Evolutionary conservation across 176 grass and related monocot species (phyloP).

Genomic region (Bromus sterilis): DNA sequence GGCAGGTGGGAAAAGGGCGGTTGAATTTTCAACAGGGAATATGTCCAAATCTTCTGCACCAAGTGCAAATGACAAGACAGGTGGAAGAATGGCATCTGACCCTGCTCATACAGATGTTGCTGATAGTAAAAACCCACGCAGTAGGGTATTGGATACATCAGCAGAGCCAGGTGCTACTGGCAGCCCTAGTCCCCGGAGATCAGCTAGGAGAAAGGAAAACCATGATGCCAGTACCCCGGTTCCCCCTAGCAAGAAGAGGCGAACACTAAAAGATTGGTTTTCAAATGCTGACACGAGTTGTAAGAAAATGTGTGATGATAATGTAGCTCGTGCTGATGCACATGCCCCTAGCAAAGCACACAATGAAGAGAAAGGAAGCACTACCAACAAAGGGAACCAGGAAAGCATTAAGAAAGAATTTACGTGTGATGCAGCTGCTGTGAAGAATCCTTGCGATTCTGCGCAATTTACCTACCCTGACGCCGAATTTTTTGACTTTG

Average conservation of each 20-base stretch:
- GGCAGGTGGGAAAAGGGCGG: not conserved
- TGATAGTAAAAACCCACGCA: not conserved
- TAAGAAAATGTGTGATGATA: constrained; percentile 13
- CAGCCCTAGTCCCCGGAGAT: constrained; percentile 37
- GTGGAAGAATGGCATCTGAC: constrained; percentile 10
- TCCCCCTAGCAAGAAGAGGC: constrained; percentile 18
- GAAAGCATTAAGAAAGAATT: constrained; percentile 3
- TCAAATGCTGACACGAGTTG: constrained; percentile 11
- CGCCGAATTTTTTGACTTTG: constrained; percentile 74
- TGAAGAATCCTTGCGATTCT: constrained; percentile 18
- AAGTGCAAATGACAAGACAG: not conserved
- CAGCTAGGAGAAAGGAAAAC: constrained; percentile 27
- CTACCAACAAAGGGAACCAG: constrained; percentile 1
- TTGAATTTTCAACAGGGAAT: constrained; percentile 15
- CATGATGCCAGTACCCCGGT: constrained; percentile 4
- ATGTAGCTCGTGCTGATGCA: not conserved
- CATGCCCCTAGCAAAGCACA: constrained; percentile 18
- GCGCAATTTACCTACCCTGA: constrained; percentile 47
- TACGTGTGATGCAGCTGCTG: constrained; percentile 13
- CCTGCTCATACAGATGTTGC: not conserved
- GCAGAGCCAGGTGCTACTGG: constrained; percentile 20
- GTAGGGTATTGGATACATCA: constrained; percentile 12
- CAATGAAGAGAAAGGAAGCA: constrained; percentile 9
- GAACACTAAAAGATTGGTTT: constrained; percentile 25
- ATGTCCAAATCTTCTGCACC: constrained; percentile 9